Base-by-base conservation (phyloP, 371 early-diverging fungal genomes). In the Mortierella sp. region DNA sequence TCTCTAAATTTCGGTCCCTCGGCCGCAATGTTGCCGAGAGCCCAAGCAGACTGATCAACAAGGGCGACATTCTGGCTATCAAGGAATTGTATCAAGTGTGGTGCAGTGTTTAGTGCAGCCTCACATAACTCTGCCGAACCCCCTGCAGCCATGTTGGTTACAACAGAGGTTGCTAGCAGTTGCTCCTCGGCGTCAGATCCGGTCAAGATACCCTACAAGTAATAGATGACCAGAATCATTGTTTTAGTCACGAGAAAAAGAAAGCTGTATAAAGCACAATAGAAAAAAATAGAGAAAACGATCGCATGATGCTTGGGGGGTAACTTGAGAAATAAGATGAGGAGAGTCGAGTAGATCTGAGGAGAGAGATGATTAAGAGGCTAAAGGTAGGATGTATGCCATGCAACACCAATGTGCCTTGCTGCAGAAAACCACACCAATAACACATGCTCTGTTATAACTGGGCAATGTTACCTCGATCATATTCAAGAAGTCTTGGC, bases 1-100 rank as follows among this genome's bases (percentile, higher is more conserved):
- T 88, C 85, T 53, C 93, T 87, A 26, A 85, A 85, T 31, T 85
- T 83, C 23, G 89, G 86, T 12, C 88, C 91, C 66, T 93, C 92
- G 0, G 88, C 90, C 1, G 91, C 91, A 82, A 92, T 84, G 64
- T 92, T 91, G 6, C 93, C 93, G 7, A 93, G 65, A 23, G 92
- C 92, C 88, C 93, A 93, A 0, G 88, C 90, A 28, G 93, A 88
- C 78, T 93, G 93, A 67, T 93, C 90, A n/a, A 91, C 88, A 29
- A 93, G 70, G 22, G 91, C 89, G 66, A 86, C 56, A 55, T 88
- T 87, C 28, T 88, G 86, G 37, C 89, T 86, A 55, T 85, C 79
- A 34, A 92, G 68, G 35, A 89, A 85, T 22, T 83, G 56, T 26
- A 92, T 87, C 66, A 93, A 75, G 32, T 89, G 85, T 2, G 93